Evolutionary conservation across 2,329 filamentous ascomycete genomes (phyloP).

Genomic region (Aspergillus awamori): DNA sequence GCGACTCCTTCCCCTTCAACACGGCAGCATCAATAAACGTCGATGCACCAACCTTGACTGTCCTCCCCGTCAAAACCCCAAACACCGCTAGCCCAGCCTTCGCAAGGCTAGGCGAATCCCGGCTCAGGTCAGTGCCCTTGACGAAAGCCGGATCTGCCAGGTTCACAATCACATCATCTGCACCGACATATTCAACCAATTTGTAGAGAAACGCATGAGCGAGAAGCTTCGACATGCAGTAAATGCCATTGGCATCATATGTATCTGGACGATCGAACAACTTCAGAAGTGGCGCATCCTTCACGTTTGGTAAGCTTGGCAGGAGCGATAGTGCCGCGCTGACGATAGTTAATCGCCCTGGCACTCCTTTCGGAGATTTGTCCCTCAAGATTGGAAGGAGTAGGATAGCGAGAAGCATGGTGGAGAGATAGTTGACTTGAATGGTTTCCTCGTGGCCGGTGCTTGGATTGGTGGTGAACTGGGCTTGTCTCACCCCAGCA

Average conservation of each 20-base stretch:
- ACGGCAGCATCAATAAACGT: slow-evolving; percentile 53
- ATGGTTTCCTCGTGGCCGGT: slow-evolving; percentile 28
- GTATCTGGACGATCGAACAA: neutral
- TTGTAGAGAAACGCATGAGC: slow-evolving; percentile 13
- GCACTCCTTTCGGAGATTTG: slow-evolving; percentile 2
- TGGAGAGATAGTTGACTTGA: slow-evolving; percentile 34
- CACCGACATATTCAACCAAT: slow-evolving; percentile 22
- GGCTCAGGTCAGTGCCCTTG: slow-evolving; percentile 47
- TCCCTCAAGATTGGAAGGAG: slow-evolving; percentile 23
- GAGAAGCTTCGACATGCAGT: slow-evolving; percentile 3
- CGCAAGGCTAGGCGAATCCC: slow-evolving; percentile 31
- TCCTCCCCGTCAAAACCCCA: neutral
- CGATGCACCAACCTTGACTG: slow-evolving; percentile 45
- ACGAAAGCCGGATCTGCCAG: slow-evolving; percentile 52
- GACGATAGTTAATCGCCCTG: slow-evolving; percentile 3
- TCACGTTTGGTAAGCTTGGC: neutral
- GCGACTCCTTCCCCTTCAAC: slow-evolving; percentile 53
- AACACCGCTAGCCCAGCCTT: slow-evolving; percentile 12
- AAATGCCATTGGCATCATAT: neutral
- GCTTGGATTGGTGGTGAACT: slow-evolving; percentile 13
- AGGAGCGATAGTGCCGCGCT: neutral
- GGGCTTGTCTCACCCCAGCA: slow-evolving; percentile 35
- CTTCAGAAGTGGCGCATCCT: neutral
- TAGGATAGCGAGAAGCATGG: slow-evolving; percentile 26
- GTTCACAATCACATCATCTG: slow-evolving; percentile 44